Percentiles rank a stretch among this genome's conserved stretches.
phyloP scores from a whole-genome alignment of 176 grass and related monocot genomes.

The Elaeis guineensis region DNA sequence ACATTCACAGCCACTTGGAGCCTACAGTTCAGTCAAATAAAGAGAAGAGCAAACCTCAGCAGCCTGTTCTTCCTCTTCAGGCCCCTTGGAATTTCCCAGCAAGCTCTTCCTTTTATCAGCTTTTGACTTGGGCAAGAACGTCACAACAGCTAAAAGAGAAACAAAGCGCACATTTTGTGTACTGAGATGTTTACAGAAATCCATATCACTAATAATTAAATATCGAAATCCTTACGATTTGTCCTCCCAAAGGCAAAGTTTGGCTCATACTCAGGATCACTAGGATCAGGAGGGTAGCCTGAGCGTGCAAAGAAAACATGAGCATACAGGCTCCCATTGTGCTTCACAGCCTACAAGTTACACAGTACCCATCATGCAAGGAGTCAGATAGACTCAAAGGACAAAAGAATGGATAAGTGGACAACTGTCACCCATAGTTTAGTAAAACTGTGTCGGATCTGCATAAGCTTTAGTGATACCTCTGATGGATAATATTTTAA shows the following conservation, averaged over 20 bases:
- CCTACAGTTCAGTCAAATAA: background rate
- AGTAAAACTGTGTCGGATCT: no score
- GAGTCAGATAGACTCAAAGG: no score
- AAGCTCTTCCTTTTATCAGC: conserved; percentile 89
- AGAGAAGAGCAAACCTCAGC: conserved; percentile 27
- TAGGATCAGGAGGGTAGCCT: conserved; percentile 92
- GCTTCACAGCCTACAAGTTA: conserved; percentile 61
- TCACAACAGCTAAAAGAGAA: conserved; percentile 62
- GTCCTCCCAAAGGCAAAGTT: conserved; percentile 71
- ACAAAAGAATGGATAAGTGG: no score
- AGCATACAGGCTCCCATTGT: conserved; percentile 90
- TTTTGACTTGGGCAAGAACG: conserved; percentile 89
- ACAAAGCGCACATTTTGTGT: background rate
- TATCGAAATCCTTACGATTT: conserved; percentile 49
- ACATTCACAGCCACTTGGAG: no score
- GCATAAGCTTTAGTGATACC: conserved; percentile 23
- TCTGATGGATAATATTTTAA: conserved; percentile 87
- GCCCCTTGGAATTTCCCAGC: conserved; percentile 52
- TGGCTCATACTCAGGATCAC: conserved; percentile 87
- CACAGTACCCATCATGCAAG: background rate
- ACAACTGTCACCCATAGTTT: no score
- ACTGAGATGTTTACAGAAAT: no score
- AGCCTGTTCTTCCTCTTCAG: conserved; percentile 31
- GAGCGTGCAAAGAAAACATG: conserved; percentile 97
- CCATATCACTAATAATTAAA: conserved; percentile 1